phyloP scores from a whole-genome alignment of 257 asterid genomes.

The Coffea canephora region DNA sequence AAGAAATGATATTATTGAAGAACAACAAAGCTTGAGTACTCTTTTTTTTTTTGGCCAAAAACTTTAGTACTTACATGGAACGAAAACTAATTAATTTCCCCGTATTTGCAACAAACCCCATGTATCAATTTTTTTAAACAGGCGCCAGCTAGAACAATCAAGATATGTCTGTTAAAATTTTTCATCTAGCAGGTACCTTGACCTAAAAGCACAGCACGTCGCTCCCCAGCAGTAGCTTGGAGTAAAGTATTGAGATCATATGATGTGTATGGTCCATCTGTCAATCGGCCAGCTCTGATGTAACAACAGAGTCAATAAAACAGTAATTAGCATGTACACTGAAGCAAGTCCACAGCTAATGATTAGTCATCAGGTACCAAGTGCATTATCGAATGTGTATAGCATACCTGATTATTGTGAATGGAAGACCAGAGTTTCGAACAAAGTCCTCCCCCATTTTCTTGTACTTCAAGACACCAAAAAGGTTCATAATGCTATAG shows the following conservation, averaged over 20 bases:
- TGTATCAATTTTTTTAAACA: neutral
- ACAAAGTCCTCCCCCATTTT: conserved; percentile 98
- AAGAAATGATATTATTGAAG: neutral
- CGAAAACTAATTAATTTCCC: neutral
- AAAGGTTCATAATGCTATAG: conserved; percentile 81
- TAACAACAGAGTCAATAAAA: neutral
- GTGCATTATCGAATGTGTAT: no score
- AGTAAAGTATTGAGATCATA: conserved; percentile 88
- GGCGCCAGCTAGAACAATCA: neutral
- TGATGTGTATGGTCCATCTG: conserved; percentile 97
- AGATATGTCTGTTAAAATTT: neutral
- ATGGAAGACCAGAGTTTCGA: conserved; percentile 81
- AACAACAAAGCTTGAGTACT: neutral
- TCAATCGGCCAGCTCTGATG: conserved; percentile 81
- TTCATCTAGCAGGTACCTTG: conserved; percentile 55
- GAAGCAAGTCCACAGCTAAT: neutral
- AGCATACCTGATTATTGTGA: conserved; percentile 74
- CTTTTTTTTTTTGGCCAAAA: neutral
- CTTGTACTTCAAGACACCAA: conserved; percentile 94
- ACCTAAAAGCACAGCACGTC: conserved; percentile 82
- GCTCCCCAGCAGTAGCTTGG: conserved; percentile 97
- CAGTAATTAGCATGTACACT: neutral
- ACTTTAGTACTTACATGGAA: neutral
- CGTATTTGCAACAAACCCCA: neutral
- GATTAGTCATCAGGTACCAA: conserved; percentile 14